Evolutionary conservation across 352 stramenopile genomes (phyloP), one percentile per base, ranked within the genome.

Genomic region (Globisporangium paroecandrum): DNA sequence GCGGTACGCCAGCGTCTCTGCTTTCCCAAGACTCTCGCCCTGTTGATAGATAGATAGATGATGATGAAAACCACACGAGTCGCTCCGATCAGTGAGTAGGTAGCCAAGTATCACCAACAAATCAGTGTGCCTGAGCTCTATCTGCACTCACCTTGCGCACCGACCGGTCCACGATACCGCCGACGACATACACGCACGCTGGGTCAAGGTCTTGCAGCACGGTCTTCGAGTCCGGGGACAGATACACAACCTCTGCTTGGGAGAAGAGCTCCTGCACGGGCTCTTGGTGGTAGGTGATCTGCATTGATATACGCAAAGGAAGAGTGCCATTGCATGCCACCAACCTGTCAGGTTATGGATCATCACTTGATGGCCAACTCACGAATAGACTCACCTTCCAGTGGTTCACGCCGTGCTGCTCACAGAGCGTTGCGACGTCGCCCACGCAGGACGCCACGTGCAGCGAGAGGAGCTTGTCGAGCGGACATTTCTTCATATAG

Each of bases 161-260:
- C 2, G 89, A 91, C 24, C 89, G 85, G 53, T 97, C 89, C 29
- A 94, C 84, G 61, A 97, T 94, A 27, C 85, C 89, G 29, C 88
- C 88, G 47, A 97, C 70, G 47, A 96, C 77, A 69, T 97, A 96
- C 9, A 92, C 77, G 8, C 57, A 70, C 18, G 60, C 43, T 22
- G 74, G 69, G 62, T 93, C 74, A 5, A 97, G 41, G 4, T 71
- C 53, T 1, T 72, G 49, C 0, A 97, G 77, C 5, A 91, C 73
- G 24, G 91, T 78, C 0, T 81, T 67, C n/a, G 88, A 86, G 62
- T 97, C 90, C 4, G 90, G 89, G 0, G 87, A 95, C 20, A 97
- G 64, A 58, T 96, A 95, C 8, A 97, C 68, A 36, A 97, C 66
- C 41, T 89, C 56, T 7, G 81, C 27, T n/a, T 62, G 27, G 4